Conservation (phyloP, 441 rosid species). For the Codiaeum variegatum region DNA sequence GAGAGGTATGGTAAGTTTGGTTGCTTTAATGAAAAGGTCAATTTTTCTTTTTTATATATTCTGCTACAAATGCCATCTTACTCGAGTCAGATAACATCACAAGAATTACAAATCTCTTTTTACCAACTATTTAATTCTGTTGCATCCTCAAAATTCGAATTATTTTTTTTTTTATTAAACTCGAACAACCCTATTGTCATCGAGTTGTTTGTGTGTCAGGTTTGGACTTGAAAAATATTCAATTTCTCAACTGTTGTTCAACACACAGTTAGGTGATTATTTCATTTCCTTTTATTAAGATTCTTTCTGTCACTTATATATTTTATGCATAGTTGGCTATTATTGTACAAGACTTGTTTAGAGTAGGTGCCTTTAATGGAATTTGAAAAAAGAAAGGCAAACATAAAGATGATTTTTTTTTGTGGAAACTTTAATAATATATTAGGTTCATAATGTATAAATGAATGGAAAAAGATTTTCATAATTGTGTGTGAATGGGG, state of each 20-base stretch:
- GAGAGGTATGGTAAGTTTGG: conserved; percentile 2
- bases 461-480: background rate
- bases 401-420: background rate
- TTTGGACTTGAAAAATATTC: too few relatives aligned
- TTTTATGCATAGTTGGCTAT: background rate
- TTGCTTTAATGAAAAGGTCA: conserved; percentile 6
- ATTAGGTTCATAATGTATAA: background rate
- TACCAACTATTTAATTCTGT: too few relatives aligned
- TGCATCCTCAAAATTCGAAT: too few relatives aligned
- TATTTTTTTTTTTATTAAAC: too few relatives aligned
- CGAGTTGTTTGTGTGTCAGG: too few relatives aligned
- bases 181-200: too few relatives aligned
- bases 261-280: too few relatives aligned
- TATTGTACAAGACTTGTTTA: background rate
- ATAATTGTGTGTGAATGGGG: background rate
- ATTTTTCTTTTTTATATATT: too few relatives aligned
- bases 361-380: background rate
- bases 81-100: too few relatives aligned
- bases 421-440: background rate
- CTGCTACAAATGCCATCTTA: too few relatives aligned
- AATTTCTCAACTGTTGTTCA: too few relatives aligned
- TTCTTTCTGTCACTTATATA: background rate
- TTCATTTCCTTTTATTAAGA: background rate
- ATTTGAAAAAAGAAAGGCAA: background rate
- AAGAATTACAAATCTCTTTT: too few relatives aligned